Conservation (phyloP, 2,329 filamentous ascomycete genomes). For the Cladosporium halotolerans region DNA sequence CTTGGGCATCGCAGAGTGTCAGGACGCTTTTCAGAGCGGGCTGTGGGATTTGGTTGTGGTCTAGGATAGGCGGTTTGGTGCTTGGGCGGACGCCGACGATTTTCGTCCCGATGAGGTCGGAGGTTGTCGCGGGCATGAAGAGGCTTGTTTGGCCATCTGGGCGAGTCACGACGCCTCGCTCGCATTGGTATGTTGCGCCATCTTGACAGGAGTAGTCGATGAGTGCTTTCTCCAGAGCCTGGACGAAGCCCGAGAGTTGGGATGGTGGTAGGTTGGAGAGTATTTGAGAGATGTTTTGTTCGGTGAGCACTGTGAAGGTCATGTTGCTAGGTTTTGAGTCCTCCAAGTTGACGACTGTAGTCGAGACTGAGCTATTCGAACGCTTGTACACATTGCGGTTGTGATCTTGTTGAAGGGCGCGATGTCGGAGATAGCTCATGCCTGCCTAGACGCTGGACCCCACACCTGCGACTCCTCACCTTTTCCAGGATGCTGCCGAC, state of each 20-base stretch:
- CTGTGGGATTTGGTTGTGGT: constrained; percentile 14
- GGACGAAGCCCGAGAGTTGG: background rate
- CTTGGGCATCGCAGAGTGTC: constrained; percentile 53
- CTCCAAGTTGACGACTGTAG: too few relatives aligned
- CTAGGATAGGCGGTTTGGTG: constrained; percentile 18
- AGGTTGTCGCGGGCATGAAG: constrained; percentile 61
- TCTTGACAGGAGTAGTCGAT: constrained; percentile 1
- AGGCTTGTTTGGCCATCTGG: constrained; percentile 57
- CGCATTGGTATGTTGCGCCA: constrained; percentile 43
- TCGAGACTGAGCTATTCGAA: background rate
- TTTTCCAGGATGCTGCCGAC: too few relatives aligned
- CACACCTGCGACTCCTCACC: too few relatives aligned
- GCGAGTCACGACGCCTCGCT: constrained; percentile 53
- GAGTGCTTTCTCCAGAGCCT: background rate
- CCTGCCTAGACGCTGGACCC: too few relatives aligned
- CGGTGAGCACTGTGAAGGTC: background rate
- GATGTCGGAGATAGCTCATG: too few relatives aligned
- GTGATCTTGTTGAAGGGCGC: too few relatives aligned
- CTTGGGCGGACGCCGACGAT: constrained; percentile 51
- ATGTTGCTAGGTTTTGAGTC: background rate
- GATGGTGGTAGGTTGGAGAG: background rate
- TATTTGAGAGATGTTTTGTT: background rate
- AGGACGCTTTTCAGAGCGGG: constrained; percentile 50
- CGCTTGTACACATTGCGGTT: too few relatives aligned
- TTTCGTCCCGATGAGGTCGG: constrained; percentile 56